Evolutionary conservation across 2,329 filamentous ascomycete species (phyloP), one percentile per base, ranked within the genome.

Genomic region (Diaporthe aspalathi): DNA sequence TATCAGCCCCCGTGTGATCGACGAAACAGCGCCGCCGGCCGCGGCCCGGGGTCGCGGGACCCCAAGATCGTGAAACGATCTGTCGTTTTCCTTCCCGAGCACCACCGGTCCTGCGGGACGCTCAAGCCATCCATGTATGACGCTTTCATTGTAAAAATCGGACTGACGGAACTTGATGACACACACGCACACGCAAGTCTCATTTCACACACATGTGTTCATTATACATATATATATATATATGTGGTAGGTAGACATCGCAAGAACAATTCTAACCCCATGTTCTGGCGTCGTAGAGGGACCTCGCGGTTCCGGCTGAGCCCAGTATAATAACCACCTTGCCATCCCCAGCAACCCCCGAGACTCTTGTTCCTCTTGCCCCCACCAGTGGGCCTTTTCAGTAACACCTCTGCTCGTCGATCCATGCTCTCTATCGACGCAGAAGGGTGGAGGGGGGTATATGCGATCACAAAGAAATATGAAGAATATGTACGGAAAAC

Each of bases 11-110:
- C n/a, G 52, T 35, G n/a, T 68, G 52, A 68, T 68, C 66, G 52
- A 49, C 52, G 40, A 57, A 57, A 38, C 50, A 32, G 52, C 12
- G 45, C 60, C 60, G 60, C 60, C 60, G 38, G 67, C 45, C 29
- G 32, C 11, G 35, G 52, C 29, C 29, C 53, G 16, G 43, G 45
- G 45, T 40, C 50, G 40, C 66, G 53, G 67, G 32, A 52, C 53
- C n/a, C 43, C 12, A 52, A 60, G 67, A 60, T 68, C 35, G 53
- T 50, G 53, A 40, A 50, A 68, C 67, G 67, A 68, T 50, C 43
- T 60, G 53, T 60, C 67, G 45, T 40, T 45, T 66, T 60, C n/a
- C 17, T 24, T 5, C 32, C 43, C 22, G 32, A 6, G 24, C 63
- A 24, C 24, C 22, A 20, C 29, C 29, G n/a, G 12, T 38, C 20